Base-by-base conservation (phyloP, 129 eudicot species). In the Arctium lappa region DNA sequence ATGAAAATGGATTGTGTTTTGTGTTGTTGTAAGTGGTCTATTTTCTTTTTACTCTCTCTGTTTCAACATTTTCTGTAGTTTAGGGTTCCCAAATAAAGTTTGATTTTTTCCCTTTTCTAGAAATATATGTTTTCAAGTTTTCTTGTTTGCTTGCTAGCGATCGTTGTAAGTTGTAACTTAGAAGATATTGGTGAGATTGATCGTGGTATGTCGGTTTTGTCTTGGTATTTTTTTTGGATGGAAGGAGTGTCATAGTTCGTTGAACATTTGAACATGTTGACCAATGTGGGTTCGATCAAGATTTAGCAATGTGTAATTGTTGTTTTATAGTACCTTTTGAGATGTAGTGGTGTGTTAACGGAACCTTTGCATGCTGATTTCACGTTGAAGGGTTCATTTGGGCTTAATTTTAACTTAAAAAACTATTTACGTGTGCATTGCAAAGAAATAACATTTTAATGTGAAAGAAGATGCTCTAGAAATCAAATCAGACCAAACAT, bases 261-360 rank as follows among this genome's bases (percentile, higher is more conserved):
- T 79, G 27, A 44, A 42, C 46, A 46, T 16, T 44, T 44, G 6
- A 40, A 30, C 40, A 16, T 10, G 62, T 31, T 32, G 18, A 79
- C 8, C 16, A 29, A 72, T 22, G 72, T 13, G 63, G 63, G 65
- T 11, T 40, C n/a, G 6, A n/a, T 33, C 36, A 33, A 69, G 83
- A 71, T 69, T 80, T 29, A 80, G 50, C 50, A 80, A 69, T 70
- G 48, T n/a, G 44, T 80, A 22, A 53, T 80, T 79, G 68, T 15
- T 34, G 68, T 42, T 34, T 69, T 69, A 9, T 42, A 37, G 33
- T 22, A 33, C 2, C 72, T 63, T 62, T 39, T 63, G 8, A 40
- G 50, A 44, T 44, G 50, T 2, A 7, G 50, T 44, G 10, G 50
- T 7, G 50, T 44, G 48, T 11, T 44, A 46, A 10, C 56, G 11